Evolutionary conservation across 345 rosid genomes (phyloP), one percentile per base, ranked within the genome.

Genomic region (Moringa oleifera): DNA sequence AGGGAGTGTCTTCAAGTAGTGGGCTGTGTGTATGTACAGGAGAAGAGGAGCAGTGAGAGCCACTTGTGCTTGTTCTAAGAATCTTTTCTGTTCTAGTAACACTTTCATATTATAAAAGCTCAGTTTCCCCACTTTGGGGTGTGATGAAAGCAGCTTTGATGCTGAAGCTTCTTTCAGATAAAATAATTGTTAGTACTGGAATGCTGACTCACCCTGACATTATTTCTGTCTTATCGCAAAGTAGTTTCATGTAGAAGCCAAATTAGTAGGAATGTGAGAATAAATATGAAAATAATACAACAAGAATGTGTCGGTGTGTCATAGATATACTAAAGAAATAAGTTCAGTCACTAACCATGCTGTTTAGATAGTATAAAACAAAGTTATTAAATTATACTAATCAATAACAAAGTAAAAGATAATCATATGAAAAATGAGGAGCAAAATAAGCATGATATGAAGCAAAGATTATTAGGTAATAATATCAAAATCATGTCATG

Each of bases 171-270:
- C 75, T 53, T 53, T 66, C 23, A 23, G 77, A 75, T 67, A 37
- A 66, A 72, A 62, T 64, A 63, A 75, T 63, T 61, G 71, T 11
- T 59, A 75, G 75, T 61, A 64, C 45, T 72, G 80, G 78, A 75
- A 72, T 63, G 73, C 57, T 65, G 80, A 70, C 46, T 70, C 76
- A 64, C 60, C 49, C 23, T 25, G 59, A 50, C 71, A 58, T 18
- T 60, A 36, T 74, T 62, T 65, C 58, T 54, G 78, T 70, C 75
- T 55, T 68, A 61, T 67, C 80, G 73, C 52, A 5, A 4, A 33
- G 37, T 33, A 33, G 37, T 33, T 33, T 33, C 37, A 33, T 33
- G 11, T 33, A 33, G 6, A 5, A 33, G 37, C 37, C 37, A 11
- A 33, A 5, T 33, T 33, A 33, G 37, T 33, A 33, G 11, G 19